A percentile compares a stretch with the other conserved stretches of the same genome.
phyloP scores from a whole-genome alignment of 805 yeast species.

The Wickerhamomyces mucosus region DNA sequence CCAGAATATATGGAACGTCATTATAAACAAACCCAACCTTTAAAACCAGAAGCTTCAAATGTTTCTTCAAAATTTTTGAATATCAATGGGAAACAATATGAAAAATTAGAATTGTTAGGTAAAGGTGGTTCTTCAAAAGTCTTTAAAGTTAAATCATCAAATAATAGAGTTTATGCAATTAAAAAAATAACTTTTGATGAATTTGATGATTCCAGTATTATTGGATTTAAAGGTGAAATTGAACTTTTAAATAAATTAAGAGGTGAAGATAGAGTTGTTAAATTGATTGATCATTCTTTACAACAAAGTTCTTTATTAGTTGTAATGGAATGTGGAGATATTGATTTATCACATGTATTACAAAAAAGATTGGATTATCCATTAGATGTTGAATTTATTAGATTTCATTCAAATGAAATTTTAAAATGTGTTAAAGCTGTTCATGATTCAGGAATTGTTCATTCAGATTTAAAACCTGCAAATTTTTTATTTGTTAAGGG shows the following conservation, averaged over 20 bases:
- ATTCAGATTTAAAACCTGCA: slow-evolving; percentile 67
- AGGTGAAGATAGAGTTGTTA: slow-evolving; percentile 64
- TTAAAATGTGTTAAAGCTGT: slow-evolving; percentile 78
- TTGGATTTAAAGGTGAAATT: slow-evolving; percentile 86
- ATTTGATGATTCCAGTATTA: slow-evolving; percentile 63
- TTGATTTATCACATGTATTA: slow-evolving; percentile 78
- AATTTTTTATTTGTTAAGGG: slow-evolving; percentile 79
- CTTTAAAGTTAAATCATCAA: slow-evolving; percentile 57
- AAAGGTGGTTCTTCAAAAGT: slow-evolving; percentile 92
- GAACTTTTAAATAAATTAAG: slow-evolving; percentile 55
- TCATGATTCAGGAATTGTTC: slow-evolving; percentile 81
- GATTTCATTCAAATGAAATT: slow-evolving; percentile 72
- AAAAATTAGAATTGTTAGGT: slow-evolving; percentile 70
- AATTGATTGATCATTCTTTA: slow-evolving; percentile 65
- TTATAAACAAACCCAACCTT: slow-evolving; percentile 13
- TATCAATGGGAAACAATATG: slow-evolving; percentile 58
- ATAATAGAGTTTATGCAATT: slow-evolving; percentile 60
- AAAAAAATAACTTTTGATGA: slow-evolving; percentile 77
- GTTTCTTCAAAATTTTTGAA: slow-evolving; percentile 18
- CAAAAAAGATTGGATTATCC: slow-evolving; percentile 40
- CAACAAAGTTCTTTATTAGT: slow-evolving; percentile 53
- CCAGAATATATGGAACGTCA: slow-evolving; percentile 10
- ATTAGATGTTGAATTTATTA: slow-evolving; percentile 65
- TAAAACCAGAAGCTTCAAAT: slow-evolving; percentile 16
- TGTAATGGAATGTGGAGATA: slow-evolving; percentile 93